Conservation (phyloP, 139 green algal species). For the Tetradesmus obliquus region DNA sequence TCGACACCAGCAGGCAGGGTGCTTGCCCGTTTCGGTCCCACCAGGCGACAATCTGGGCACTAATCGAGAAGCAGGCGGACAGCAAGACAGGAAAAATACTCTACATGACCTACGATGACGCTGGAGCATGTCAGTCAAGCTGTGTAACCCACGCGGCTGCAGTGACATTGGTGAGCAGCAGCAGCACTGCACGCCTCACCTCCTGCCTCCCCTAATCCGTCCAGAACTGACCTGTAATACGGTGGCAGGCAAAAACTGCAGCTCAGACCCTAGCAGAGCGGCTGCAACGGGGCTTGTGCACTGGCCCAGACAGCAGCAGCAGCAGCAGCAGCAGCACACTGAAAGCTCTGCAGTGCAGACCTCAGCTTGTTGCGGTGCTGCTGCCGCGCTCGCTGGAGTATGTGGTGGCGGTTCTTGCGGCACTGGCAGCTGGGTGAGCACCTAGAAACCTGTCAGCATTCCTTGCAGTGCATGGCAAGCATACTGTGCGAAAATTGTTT, state of each 20-base stretch:
- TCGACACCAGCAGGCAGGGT: not conserved
- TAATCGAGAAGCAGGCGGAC: not conserved
- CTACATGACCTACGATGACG: not conserved
- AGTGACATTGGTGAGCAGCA: not conserved
- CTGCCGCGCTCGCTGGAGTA: conserved; percentile 16
- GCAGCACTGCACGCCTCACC: too few species aligned
- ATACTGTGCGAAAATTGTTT: not conserved
- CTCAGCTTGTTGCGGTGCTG: conserved; percentile 16
- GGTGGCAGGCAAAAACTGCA: not conserved
- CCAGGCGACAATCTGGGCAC: not conserved
- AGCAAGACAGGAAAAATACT: not conserved
- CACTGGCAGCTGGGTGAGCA: conserved; percentile 31
- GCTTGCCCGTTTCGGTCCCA: not conserved
- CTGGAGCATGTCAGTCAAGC: not conserved
- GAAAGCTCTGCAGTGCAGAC: not conserved
- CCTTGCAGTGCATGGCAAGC: not conserved
- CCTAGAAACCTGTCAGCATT: not conserved
- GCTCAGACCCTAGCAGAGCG: not conserved
- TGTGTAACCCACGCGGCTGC: not conserved
- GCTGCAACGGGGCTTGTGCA: not conserved
- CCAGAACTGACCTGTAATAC: not conserved
- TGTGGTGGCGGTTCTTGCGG: conserved; percentile 3
- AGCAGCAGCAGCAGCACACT: conserved; percentile 13
- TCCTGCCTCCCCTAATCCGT: too few species aligned
- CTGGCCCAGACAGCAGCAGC: not conserved